Base-by-base conservation (phyloP, 345 rosid species). In the Brassica cretica region DNA sequence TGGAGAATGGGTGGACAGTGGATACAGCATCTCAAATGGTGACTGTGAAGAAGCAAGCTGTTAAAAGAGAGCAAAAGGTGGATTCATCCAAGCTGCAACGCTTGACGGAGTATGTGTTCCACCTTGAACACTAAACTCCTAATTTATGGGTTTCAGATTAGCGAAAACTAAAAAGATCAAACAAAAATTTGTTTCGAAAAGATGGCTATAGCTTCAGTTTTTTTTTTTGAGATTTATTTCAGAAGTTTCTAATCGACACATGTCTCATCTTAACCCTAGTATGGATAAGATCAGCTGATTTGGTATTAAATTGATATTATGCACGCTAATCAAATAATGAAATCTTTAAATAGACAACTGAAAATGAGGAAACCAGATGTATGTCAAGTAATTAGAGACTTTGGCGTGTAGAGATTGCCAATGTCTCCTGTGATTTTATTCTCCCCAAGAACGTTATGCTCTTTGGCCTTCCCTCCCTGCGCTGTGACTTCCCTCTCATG, bases 101-200 rank as follows among this genome's bases (percentile, higher is more conserved):
- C 49, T 79, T 95, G 80, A 95, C 97, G 0, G 94, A 96, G 75
- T 95, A 86, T 65, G 92, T 90, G 49, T 88, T 90, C 82, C 92
- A 92, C 75, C 91, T 90, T 21, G 94, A 93, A 84, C 93, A 87
- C 75, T 91, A 71, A 33, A 41, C 70, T 51, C 29, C 72, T 0
- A 41, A 9, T 24, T 41, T 64, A 0, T 39, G 59, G 14, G 15
- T 24, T 64, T 56, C 7, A 37, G 30, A 59, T 27, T 37, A 58
- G 44, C 8, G 15, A 29, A 64, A 63, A 6, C 35, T 14, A 39
- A 0, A 41, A 60, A 5, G 33, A 60, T 8, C 64, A 60, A 3
- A 58, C 12, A 29, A 58, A 6, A 56, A 8, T 58, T 8, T 58
- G 27, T 19, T 60, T 10, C 12, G 6, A 64, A n/a, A 11, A 64